These are phyloP conservation scores for Termitomyces sp. DNA, from an alignment of 768 basidiomycete genomes.

Conservation along the genomic window DNA sequence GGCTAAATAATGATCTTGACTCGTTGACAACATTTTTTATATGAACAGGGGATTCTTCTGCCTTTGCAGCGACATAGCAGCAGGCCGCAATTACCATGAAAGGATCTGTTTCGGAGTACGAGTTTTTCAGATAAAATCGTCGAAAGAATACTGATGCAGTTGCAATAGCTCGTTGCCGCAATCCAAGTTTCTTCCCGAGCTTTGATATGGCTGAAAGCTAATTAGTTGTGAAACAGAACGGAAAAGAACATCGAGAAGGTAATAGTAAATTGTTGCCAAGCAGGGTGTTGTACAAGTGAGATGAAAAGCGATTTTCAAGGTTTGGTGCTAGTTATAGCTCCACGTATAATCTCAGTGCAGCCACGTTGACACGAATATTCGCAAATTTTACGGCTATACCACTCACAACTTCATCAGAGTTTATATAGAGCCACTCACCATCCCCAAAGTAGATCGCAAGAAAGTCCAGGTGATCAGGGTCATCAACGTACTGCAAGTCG, in stretches of 20 bases:
- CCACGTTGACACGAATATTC: neutral
- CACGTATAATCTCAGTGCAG: neutral
- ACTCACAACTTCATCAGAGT: neutral
- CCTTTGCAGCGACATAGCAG: conserved; percentile 94
- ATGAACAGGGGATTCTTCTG: conserved; percentile 92
- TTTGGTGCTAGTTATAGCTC: neutral
- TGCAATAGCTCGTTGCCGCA: conserved; percentile 89
- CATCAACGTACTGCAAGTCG: conserved; percentile 77
- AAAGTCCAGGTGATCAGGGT: conserved; percentile 75
- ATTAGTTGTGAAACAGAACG: neutral
- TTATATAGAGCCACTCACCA: conserved; percentile 36
- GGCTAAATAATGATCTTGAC: conserved; percentile 71
- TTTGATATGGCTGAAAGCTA: conserved; percentile 67
- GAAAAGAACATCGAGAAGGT: neutral
- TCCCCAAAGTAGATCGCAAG: conserved; percentile 88
- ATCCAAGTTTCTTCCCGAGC: conserved; percentile 75
- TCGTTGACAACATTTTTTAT: conserved; percentile 91
- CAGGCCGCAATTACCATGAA: conserved; percentile 92
- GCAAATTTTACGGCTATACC: neutral
- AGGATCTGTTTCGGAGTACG: conserved; percentile 94
- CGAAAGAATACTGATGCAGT: conserved; percentile 95
- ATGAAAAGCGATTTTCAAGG: neutral
- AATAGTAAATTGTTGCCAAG: neutral
- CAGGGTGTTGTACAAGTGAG: too few relatives aligned
- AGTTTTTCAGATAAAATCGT: conserved; percentile 95